phyloP scores from a whole-genome alignment of 805 yeast species.

The Kodamaea nitidulidarum region DNA sequence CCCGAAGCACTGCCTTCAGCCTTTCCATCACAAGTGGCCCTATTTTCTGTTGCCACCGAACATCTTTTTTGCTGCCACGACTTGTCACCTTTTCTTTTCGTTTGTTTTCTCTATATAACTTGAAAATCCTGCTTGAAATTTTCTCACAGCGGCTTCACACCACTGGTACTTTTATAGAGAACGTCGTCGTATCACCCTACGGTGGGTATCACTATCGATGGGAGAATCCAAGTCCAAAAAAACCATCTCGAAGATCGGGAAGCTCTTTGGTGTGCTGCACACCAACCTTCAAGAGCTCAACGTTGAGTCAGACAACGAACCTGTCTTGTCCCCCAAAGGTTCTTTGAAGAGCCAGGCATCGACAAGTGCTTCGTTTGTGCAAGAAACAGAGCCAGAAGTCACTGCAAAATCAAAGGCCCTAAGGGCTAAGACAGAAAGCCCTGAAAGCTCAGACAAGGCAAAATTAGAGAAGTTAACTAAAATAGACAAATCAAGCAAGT shows the following conservation, averaged over 20 bases:
- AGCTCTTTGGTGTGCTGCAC: constrained; percentile 24
- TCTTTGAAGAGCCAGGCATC: not conserved
- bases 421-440: too few relatives aligned
- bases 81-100: not conserved
- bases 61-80: too few relatives aligned
- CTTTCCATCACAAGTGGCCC: too few relatives aligned
- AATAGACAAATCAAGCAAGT: not conserved
- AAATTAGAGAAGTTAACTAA: too few relatives aligned
- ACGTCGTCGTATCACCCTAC: not conserved
- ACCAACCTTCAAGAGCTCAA: constrained; percentile 12
- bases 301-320: constrained; percentile 1
- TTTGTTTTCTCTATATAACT: constrained; percentile 4
- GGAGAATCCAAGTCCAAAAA: constrained; percentile 21
- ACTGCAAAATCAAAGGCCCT: too few relatives aligned
- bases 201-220: constrained; percentile 12
- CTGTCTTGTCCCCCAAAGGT: not conserved
- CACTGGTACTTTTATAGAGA: constrained; percentile 2
- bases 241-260: constrained; percentile 21
- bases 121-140: constrained; percentile 1
- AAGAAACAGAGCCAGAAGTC: too few relatives aligned
- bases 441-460: too few relatives aligned
- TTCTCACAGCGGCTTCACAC: constrained; percentile 3
- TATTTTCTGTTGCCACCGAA: too few relatives aligned
- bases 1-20: too few relatives aligned
- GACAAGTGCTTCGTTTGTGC: not conserved